Conservation (phyloP, 257 asterid genomes). For the Penstemon eatonii region DNA sequence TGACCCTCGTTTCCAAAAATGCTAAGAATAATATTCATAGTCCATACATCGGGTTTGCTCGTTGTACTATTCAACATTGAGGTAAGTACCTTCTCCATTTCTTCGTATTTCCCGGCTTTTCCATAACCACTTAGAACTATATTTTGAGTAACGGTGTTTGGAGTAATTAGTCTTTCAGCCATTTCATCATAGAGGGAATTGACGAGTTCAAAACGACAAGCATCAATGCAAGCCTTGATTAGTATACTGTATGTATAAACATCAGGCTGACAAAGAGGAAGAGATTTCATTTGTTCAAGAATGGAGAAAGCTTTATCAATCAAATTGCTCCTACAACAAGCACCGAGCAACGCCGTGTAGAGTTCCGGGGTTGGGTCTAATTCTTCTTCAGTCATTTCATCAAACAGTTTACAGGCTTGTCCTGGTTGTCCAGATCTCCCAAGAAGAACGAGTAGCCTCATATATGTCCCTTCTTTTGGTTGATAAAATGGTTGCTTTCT, state of each 20-base stretch:
- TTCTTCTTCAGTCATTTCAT: constrained; percentile 75
- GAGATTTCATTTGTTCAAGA: constrained; percentile 61
- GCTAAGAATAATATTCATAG: constrained; percentile 80
- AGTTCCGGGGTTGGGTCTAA: constrained; percentile 74
- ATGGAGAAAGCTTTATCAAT: constrained; percentile 65
- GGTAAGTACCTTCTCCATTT: constrained; percentile 77
- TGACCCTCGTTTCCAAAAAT: constrained; percentile 80
- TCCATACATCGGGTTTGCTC: constrained; percentile 80
- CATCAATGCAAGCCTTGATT: constrained; percentile 82
- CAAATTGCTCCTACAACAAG: constrained; percentile 71
- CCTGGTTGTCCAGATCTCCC: constrained; percentile 86
- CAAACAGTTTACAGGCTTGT: constrained; percentile 69
- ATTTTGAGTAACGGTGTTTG: constrained; percentile 88
- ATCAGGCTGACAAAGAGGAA: constrained; percentile 87
- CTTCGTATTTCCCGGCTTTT: constrained; percentile 72
- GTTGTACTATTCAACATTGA: constrained; percentile 64
- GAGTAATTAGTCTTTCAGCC: constrained; percentile 59
- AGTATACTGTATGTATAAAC: constrained; percentile 76
- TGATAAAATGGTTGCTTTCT: constrained; percentile 74
- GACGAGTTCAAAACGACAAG: constrained; percentile 64
- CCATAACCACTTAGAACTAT: constrained; percentile 86
- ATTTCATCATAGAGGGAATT: constrained; percentile 69
- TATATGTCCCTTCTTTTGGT: constrained; percentile 88
- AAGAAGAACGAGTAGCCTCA: constrained; percentile 87
- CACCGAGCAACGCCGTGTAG: constrained; percentile 75